A percentile compares a stretch with the other conserved stretches of the same genome.
phyloP scores from a whole-genome alignment of 1,139 yeast species.

The Yamadazyma sp. region DNA sequence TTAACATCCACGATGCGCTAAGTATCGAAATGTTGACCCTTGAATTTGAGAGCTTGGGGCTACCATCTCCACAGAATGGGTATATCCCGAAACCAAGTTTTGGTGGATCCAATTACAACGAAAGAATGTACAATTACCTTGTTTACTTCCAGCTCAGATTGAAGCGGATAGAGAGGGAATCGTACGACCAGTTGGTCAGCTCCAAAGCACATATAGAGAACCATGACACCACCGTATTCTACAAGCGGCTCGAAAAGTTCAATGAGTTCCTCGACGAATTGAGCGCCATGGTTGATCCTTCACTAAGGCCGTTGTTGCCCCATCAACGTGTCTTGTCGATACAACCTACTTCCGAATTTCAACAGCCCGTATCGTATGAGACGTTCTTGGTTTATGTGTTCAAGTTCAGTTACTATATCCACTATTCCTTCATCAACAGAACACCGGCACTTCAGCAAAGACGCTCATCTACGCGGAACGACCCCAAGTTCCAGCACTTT shows the following conservation, averaged over 20 bases:
- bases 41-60: slow-evolving; percentile 4
- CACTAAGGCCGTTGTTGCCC: slow-evolving; percentile 15
- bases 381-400: slow-evolving; percentile 3
- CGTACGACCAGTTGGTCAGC: slow-evolving; percentile 20
- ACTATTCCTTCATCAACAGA: slow-evolving; percentile 34
- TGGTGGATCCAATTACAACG: not conserved
- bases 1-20: slow-evolving; percentile 47
- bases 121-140: not conserved
- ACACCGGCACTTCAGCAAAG: slow-evolving; percentile 17
- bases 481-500: slow-evolving; percentile 15
- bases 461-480: slow-evolving; percentile 9
- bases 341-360: not conserved
- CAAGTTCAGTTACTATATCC: slow-evolving; percentile 28
- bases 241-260: slow-evolving; percentile 10
- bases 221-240: slow-evolving; percentile 7
- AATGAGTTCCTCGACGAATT: slow-evolving; percentile 20
- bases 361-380: not conserved
- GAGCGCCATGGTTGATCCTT: slow-evolving; percentile 20
- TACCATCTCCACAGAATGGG: not conserved
- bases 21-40: slow-evolving; percentile 12
- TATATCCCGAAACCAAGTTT: not conserved
- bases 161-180: slow-evolving; percentile 20
- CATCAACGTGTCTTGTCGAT: not conserved
- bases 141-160: slow-evolving; percentile 11
- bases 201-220: slow-evolving; percentile 13